These are phyloP conservation scores for Globisporangium sylvaticum DNA, from an alignment of 352 stramenopile genomes.

Conservation along the genomic window DNA sequence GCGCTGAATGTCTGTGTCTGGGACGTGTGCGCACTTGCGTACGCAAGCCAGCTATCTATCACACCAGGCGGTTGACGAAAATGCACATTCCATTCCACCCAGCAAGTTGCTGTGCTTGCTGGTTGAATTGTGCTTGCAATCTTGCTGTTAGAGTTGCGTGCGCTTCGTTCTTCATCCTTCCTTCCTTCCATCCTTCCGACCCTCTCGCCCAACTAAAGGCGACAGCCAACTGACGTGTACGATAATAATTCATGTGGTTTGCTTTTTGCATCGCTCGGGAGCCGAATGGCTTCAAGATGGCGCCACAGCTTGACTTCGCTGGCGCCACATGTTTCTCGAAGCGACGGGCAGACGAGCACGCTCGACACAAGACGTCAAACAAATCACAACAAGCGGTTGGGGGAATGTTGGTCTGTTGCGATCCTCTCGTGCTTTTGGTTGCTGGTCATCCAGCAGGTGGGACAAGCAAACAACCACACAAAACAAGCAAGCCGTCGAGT, in stretches of 20 bases:
- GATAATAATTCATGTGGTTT: no score
- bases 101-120: background rate
- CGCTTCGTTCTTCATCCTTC: background rate
- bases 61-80: conserved; percentile 1
- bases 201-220: background rate
- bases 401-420: background rate
- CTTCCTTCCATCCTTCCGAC: background rate
- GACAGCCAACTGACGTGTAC: no score
- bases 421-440: background rate
- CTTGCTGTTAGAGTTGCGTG: no score
- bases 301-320: conserved; percentile 14
- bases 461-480: background rate
- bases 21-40: background rate
- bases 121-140: no score
- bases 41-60: background rate
- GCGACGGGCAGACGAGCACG: conserved; percentile 10
- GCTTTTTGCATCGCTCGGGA: background rate
- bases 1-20: conserved; percentile 1
- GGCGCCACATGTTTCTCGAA: conserved; percentile 12
- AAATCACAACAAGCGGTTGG: conserved; percentile 1
- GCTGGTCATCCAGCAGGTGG: background rate
- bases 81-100: background rate
- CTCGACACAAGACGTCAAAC: background rate
- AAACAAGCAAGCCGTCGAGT: background rate
- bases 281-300: conserved; percentile 14